Evolutionary conservation across 2,329 filamentous ascomycete genomes (phyloP), one percentile per base, ranked within the genome.

Genomic region (Fonsecaea pugnacius): DNA sequence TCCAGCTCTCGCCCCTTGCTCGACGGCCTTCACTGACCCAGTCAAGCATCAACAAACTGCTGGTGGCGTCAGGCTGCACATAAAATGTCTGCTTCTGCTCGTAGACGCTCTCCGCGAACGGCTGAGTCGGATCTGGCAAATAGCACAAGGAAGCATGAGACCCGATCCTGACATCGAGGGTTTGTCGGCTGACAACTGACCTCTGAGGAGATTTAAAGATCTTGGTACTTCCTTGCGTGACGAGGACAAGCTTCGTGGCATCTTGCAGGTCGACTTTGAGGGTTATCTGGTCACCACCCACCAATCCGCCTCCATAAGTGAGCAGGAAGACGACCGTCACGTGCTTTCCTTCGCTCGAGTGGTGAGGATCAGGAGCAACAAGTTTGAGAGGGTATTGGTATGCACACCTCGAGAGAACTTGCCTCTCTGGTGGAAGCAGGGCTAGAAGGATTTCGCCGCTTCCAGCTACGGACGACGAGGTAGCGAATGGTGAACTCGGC

Each of bases 351-450:
- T 84, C 83, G 62, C 88, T 84, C 46, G 85, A 80, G 54, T 84
- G 82, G 5, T 88, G 81, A 10, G 89, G 86, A 14, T 88, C 84
- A 1, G 94, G 92, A 0, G 92, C 90, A 67, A 99, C 91, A 63
- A 99, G 85, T 77, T 99, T 99, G 53, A 99, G 84, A 1, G 95
- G 95, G 73, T 98, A 99, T 75, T 96, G 92, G 75, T 96, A 98
- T 38, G 88, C 89, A 69, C 96, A 85, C 35, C 84, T 86, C 66
- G 89, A 86, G 33, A 96, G 84, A 52, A 88, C 87, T 14, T 91
- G 91, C 54, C 85, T 85, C 30, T 85, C 84, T 35, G 89, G 88
- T 38, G 93, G 91, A 9, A 93, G 83, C 5, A 91, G 79, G 21
- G 86, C 86, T 63, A 92, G 87, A 59, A 92, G 83, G 70, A 97